Base-by-base conservation (phyloP, 1,284 basidiomycete species). In the Tilletia indica region DNA sequence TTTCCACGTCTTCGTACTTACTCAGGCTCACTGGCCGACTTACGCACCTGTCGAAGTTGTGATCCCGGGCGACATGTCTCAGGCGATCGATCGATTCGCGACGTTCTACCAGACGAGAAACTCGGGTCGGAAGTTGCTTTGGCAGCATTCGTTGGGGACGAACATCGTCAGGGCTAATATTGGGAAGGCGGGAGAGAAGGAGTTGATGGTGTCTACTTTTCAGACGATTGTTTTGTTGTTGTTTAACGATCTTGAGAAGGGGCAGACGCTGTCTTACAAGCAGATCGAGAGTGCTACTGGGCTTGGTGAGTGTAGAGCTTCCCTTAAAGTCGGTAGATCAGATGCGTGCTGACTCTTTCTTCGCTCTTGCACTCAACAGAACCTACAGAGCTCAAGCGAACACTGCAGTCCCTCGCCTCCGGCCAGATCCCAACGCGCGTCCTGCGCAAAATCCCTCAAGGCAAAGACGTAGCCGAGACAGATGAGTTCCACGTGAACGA, bases 321-420 rank as follows among this genome's bases (percentile, higher is more conserved):
- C 3, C 3, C 21, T 14, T 4, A n/a, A 21, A 34, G 5, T 54
- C 1, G 51, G 51, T 1, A 4, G 8, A 19, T 1, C 1, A 14
- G 9, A 54, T 31, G n/a, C 3, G 51, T n/a, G 2, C 25, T 45
- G 42, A 14, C 42, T 45, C 3, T 45, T 14, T 9, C 42, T 45
- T 12, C 19, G 31, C 2, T 25, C 56, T 58, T 6, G 56, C 36
- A 19, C 58, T 34, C 19, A 36, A 34, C 45, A 67, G 75, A 77
- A 38, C 74, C 77, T 9, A 71, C 72, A 0, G 93, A 96, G 78
- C 87, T 97, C 61, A 87, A 89, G 39, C 87, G 93, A 42, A 96
- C 92, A 0, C 86, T 99, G 19, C 96, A 98, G 83, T 96, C 93
- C 76, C 87, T 99, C 8, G 92, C 95, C 0, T 92, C 92, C 76